Conservation (phyloP, 305 asterid species). For the Solanum hybrid region DNA sequence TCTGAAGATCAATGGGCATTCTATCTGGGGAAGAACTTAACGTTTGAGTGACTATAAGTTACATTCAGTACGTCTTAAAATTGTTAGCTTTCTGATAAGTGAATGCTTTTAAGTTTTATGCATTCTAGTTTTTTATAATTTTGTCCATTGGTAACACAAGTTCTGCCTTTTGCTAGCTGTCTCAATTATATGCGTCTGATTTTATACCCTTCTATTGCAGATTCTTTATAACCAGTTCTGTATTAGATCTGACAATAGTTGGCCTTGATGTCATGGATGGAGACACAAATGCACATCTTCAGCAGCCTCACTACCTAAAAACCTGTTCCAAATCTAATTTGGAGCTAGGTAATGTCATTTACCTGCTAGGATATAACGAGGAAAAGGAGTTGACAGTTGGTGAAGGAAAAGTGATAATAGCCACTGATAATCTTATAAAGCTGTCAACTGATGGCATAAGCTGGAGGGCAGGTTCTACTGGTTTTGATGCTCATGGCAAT, state of each 20-base stretch:
- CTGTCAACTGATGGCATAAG: constrained; percentile 67
- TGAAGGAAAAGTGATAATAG: constrained; percentile 90
- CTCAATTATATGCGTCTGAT: not conserved
- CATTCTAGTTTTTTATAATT: not conserved
- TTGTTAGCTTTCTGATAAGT: not conserved
- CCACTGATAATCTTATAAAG: constrained; percentile 93
- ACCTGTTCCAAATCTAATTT: constrained; percentile 66
- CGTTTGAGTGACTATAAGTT: not conserved
- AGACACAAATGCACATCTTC: constrained; percentile 48
- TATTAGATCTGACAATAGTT: constrained; percentile 89
- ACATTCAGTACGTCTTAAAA: not conserved
- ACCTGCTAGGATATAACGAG: constrained; percentile 68
- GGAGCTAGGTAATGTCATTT: constrained; percentile 71
- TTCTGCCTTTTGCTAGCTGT: not conserved
- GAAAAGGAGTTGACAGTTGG: constrained; percentile 68
- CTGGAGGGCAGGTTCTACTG: constrained; percentile 94
- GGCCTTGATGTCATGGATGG: constrained; percentile 81
- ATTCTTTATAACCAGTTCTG: constrained; percentile 89
- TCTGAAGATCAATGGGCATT: not conserved
- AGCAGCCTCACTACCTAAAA: constrained; percentile 61
- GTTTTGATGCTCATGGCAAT: constrained; percentile 84
- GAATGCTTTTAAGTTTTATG: not conserved
- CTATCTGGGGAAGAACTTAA: not conserved
- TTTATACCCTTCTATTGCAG: constrained; percentile 29
- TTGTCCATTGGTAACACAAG: not conserved